Percentiles rank a stretch among this genome's conserved stretches.
Conservation (phyloP, 257 asterid genomes). For the Misopates orontium region DNA sequence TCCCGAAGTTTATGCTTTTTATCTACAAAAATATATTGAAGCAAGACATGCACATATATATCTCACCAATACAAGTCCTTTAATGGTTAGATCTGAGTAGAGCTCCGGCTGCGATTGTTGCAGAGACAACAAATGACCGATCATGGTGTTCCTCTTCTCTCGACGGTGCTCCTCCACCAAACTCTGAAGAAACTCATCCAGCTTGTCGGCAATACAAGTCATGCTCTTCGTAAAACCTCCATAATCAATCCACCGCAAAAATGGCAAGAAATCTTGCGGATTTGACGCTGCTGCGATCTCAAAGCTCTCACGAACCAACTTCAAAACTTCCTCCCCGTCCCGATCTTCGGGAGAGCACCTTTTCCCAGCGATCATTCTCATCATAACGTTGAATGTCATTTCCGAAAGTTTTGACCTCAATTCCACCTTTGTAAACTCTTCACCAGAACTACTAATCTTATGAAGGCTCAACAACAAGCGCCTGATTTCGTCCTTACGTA, state of each 20-base stretch:
- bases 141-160: conserved; percentile 39
- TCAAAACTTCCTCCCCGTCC: conserved; percentile 9
- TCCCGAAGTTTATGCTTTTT: too few relatives aligned
- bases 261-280: conserved; percentile 42
- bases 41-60: too few relatives aligned
- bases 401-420: conserved; percentile 26
- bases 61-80: conserved; percentile 47
- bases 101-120: conserved; percentile 57
- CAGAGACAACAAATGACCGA: conserved; percentile 53
- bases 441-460: too few relatives aligned
- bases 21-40: too few relatives aligned
- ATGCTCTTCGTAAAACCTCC: conserved; percentile 39
- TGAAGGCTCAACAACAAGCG: too few relatives aligned
- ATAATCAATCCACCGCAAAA: conserved; percentile 47
- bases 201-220: conserved; percentile 16
- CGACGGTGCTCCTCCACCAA: conserved; percentile 48
- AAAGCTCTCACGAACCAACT: conserved; percentile 24
- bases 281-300: conserved; percentile 30
- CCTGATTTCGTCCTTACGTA: too few relatives aligned
- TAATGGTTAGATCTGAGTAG: conserved; percentile 53
- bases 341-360: conserved; percentile 18
- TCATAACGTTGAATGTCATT: conserved; percentile 28
- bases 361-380: conserved; percentile 41
- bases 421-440: not conserved
- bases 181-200: conserved; percentile 51